Evolutionary conservation across 192 early-diverging fungal genomes (phyloP).

Genomic region (Spinellus fusiger): DNA sequence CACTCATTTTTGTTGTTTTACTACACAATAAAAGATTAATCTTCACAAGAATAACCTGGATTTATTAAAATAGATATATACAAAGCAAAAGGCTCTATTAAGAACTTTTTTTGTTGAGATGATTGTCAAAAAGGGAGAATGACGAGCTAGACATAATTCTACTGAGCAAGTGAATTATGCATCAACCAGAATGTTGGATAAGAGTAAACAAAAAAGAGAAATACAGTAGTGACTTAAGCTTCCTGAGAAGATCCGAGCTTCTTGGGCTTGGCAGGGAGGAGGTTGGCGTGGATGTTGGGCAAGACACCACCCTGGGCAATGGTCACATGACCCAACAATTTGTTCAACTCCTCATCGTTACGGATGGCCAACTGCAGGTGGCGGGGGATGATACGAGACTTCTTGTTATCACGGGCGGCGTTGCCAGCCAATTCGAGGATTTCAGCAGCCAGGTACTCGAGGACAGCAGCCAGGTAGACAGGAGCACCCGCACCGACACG

Average conservation of each 20-base stretch:
- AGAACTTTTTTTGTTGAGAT: no score
- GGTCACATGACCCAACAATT: constrained; percentile 81
- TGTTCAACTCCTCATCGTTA: constrained; percentile 91
- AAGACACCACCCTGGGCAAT: constrained; percentile 85
- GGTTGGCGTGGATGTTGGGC: constrained; percentile 62
- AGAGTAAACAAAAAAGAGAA: no score
- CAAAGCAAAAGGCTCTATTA: no score
- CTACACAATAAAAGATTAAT: no score
- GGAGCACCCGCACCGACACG: constrained; percentile 83
- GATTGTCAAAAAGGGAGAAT: no score
- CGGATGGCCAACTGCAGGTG: constrained; percentile 87
- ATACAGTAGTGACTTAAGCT: no score
- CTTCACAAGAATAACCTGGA: no score
- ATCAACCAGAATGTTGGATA: no score
- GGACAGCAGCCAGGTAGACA: constrained; percentile 82
- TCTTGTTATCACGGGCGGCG: constrained; percentile 88
- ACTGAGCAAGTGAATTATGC: no score
- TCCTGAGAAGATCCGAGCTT: constrained; percentile 32
- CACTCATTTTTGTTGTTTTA: no score
- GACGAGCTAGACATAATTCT: no score
- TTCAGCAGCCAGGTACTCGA: constrained; percentile 88
- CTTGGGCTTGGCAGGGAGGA: constrained; percentile 58
- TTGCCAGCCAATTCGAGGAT: constrained; percentile 89
- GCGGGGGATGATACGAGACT: constrained; percentile 84
- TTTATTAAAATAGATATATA: no score